phyloP scores from a whole-genome alignment of 108 stramenopile species.

The Skeletonema tropicum region DNA sequence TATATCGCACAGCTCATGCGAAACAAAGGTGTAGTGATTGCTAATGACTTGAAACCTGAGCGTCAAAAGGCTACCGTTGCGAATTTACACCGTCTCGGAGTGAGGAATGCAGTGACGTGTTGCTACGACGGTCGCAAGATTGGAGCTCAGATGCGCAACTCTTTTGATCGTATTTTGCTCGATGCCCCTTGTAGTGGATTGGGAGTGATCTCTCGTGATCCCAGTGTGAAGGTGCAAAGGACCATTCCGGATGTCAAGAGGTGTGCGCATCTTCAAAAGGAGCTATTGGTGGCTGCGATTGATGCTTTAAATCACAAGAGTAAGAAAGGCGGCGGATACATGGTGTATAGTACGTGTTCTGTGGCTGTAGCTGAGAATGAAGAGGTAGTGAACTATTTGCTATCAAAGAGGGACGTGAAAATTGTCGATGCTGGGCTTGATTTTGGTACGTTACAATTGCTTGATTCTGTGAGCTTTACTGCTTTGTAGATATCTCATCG shows the following conservation, averaged over 20 bases:
- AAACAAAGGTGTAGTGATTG: constrained; percentile 94
- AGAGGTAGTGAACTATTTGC: constrained; percentile 97
- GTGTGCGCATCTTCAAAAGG: constrained; percentile 96
- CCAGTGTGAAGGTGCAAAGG: constrained; percentile 95
- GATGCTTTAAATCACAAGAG: constrained; percentile 94
- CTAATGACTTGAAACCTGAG: constrained; percentile 94
- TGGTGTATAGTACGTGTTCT: constrained; percentile 99
- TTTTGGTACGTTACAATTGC: constrained; percentile 65
- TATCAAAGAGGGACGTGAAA: constrained; percentile 93
- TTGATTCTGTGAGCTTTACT: background rate
- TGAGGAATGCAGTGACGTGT: constrained; percentile 92
- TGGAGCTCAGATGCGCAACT: constrained; percentile 80
- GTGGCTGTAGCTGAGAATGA: constrained; percentile 98
- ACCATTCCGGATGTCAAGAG: constrained; percentile 91
- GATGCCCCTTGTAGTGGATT: constrained; percentile 99
- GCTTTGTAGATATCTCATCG: background rate
- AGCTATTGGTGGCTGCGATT: constrained; percentile 95
- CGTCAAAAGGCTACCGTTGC: constrained; percentile 98
- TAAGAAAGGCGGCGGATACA: constrained; percentile 90
- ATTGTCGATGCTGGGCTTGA: constrained; percentile 93
- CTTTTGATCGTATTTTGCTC: constrained; percentile 95
- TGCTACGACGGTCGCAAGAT: constrained; percentile 94
- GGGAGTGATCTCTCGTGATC: constrained; percentile 98
- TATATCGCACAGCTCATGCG: constrained; percentile 98
- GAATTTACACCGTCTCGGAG: constrained; percentile 97